Evolutionary conservation across 2,329 filamentous ascomycete species (phyloP).

Genomic region (Phialophora verrucosa): DNA sequence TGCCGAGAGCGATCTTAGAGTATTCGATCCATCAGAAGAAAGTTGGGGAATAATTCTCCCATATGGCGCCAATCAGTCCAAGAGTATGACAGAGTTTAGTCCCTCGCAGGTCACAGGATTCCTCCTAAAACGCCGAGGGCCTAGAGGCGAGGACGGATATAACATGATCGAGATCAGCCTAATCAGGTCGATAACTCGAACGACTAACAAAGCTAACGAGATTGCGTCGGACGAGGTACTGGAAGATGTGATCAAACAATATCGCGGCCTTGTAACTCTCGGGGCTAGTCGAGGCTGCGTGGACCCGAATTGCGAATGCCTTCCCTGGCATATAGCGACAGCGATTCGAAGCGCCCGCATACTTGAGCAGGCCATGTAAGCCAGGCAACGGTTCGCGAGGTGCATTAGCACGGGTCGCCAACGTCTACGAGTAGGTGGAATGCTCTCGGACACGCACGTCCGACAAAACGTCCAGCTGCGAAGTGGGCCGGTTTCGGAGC

Average conservation of each 20-base stretch:
- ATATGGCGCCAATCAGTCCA: constrained; percentile 52
- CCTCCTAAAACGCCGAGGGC: constrained; percentile 53
- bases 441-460: neutral
- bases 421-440: neutral
- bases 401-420: neutral
- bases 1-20: constrained; percentile 60
- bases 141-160: constrained; percentile 50
- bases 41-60: constrained; percentile 64
- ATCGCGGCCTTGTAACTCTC: constrained; percentile 52
- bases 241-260: constrained; percentile 51
- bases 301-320: constrained; percentile 47
- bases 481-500: constrained; percentile 14
- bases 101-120: constrained; percentile 54
- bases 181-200: constrained; percentile 43
- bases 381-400: neutral
- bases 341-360: constrained; percentile 46
- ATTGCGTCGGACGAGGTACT: constrained; percentile 44
- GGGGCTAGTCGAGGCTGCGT: constrained; percentile 51
- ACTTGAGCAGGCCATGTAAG: constrained; percentile 31
- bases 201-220: constrained; percentile 9
- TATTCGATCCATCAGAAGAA: constrained; percentile 65
- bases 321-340: constrained; percentile 57
- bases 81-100: constrained; percentile 48
- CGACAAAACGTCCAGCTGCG: neutral
- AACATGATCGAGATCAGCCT: constrained; percentile 51